Conservation (phyloP, 1,284 basidiomycete genomes). For the Gymnopus androsaceus region DNA sequence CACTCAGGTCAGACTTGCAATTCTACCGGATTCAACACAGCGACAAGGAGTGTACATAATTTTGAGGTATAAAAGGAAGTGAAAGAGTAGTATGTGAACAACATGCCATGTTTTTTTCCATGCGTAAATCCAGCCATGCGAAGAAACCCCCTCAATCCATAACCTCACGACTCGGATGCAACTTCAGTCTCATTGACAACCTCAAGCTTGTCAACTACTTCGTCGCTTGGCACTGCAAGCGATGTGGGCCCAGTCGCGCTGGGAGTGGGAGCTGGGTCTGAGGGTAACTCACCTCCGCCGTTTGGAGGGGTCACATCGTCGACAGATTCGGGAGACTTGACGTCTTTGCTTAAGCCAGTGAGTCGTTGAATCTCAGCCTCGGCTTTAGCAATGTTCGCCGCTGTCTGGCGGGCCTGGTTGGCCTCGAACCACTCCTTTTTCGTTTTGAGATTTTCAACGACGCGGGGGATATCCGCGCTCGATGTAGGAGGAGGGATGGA, state of each 20-base stretch:
- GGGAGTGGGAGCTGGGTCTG: slow-evolving; percentile 51
- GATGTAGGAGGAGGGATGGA: slow-evolving; percentile 90
- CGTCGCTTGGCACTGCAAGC: slow-evolving; percentile 39
- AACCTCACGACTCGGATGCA: slow-evolving; percentile 9
- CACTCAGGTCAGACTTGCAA: too few relatives aligned
- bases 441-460: slow-evolving; percentile 88
- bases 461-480: slow-evolving; percentile 76
- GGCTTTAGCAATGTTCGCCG: slow-evolving; percentile 76
- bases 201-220: slow-evolving; percentile 52
- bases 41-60: too few relatives aligned
- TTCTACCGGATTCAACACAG: too few relatives aligned
- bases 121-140: background rate
- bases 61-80: too few relatives aligned
- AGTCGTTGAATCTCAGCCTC: slow-evolving; percentile 80
- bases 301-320: slow-evolving; percentile 42
- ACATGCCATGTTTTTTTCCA: background rate
- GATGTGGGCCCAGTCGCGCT: slow-evolving; percentile 31
- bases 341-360: slow-evolving; percentile 45
- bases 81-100: background rate
- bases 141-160: background rate
- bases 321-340: slow-evolving; percentile 38
- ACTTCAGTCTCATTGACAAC: slow-evolving; percentile 42
- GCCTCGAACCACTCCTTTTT: slow-evolving; percentile 95
- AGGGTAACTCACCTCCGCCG: slow-evolving; percentile 46
- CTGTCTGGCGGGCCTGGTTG: slow-evolving; percentile 68